phyloP scores from a whole-genome alignment of 306 rosid genomes.

The Ziziphus jujuba region DNA sequence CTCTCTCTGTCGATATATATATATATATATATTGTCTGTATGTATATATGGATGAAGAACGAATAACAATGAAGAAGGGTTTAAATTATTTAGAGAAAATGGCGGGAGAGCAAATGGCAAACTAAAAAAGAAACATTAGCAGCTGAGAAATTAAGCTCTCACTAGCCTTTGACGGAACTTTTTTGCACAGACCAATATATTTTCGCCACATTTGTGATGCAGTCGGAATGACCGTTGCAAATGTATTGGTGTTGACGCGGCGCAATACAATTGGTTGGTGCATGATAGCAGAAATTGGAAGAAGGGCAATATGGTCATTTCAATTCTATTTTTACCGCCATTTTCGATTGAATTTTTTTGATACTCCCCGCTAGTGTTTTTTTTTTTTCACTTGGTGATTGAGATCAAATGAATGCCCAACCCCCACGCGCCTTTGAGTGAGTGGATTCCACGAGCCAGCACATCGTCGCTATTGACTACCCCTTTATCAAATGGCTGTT shows the following conservation, averaged over 20 bases:
- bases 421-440: not conserved
- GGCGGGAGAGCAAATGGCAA: constrained; percentile 62
- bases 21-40: not conserved
- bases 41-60: not conserved
- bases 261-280: not conserved
- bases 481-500: too few relatives aligned
- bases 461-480: too few relatives aligned
- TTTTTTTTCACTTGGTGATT: not conserved
- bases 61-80: not conserved
- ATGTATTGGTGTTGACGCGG: not conserved
- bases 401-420: not conserved
- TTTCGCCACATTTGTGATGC: not conserved
- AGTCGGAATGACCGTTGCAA: not conserved
- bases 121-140: constrained; percentile 1
- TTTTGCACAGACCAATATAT: not conserved
- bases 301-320: constrained; percentile 8
- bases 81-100: constrained; percentile 33
- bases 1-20: not conserved
- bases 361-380: not conserved
- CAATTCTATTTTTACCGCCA: constrained; percentile 22
- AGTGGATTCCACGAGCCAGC: not conserved
- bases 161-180: too few relatives aligned
- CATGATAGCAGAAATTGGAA: not conserved
- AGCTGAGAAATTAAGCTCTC: not conserved
- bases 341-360: constrained; percentile 8